phyloP scores from a whole-genome alignment of 495 filamentous ascomycete species.

The Entonaema liquescens region DNA sequence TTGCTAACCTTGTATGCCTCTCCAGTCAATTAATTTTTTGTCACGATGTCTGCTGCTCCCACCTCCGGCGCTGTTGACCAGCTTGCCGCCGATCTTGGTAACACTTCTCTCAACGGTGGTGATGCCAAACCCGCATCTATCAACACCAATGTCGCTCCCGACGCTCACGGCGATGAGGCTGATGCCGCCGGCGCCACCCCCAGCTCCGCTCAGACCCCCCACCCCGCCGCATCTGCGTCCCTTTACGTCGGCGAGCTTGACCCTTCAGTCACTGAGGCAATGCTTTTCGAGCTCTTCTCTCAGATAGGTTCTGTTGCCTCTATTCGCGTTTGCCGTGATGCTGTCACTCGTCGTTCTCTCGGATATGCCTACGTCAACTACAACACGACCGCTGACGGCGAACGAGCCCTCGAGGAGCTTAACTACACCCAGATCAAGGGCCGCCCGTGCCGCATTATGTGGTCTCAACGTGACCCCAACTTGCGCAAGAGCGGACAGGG shows the following conservation, averaged over 20 bases:
- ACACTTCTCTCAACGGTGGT: conserved; percentile 67
- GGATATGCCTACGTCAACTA: conserved; percentile 99
- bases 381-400: conserved; percentile 95
- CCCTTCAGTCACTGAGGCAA: conserved; percentile 96
- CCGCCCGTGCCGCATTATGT: conserved; percentile 99
- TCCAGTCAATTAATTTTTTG: conserved; percentile 24
- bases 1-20: conserved; percentile 13
- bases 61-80: conserved; percentile 73
- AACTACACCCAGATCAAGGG: conserved; percentile 99
- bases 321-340: conserved; percentile 99
- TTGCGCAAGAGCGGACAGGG: conserved; percentile 99
- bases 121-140: conserved; percentile 68
- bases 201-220: conserved; percentile 72
- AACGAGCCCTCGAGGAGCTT: conserved; percentile 97
- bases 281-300: conserved; percentile 99
- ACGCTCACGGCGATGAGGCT: conserved; percentile 61
- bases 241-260: conserved; percentile 99
- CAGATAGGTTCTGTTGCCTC: conserved; percentile 99
- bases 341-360: conserved; percentile 97
- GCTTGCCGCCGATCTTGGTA: conserved; percentile 70
- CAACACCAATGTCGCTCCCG: conserved; percentile 70
- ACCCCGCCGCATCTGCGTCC: conserved; percentile 89
- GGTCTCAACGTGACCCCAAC: conserved; percentile 99
- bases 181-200: conserved; percentile 72
- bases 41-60: conserved; percentile 71